phyloP scores from a whole-genome alignment of 2,329 filamentous ascomycete genomes.

The Neurospora sp. region DNA sequence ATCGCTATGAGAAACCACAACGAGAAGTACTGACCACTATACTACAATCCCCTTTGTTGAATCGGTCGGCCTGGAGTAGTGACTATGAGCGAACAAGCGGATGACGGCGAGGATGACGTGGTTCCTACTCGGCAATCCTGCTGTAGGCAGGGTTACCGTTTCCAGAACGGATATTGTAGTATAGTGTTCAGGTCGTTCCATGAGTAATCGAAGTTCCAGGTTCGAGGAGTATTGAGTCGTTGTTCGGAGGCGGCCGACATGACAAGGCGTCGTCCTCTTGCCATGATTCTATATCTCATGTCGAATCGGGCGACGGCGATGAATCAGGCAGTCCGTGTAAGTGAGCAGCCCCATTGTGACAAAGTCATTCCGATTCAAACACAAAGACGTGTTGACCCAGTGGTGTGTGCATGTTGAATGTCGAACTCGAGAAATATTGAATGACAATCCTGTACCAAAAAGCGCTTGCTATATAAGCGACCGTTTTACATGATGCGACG shows the following conservation, averaged over 20 bases:
- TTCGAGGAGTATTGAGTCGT: neutral
- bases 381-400: neutral
- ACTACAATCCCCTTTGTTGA: neutral
- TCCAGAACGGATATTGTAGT: neutral
- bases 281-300: neutral
- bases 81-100: neutral
- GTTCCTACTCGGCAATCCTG: neutral
- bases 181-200: neutral
- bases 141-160: neutral
- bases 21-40: neutral
- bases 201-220: neutral
- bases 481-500: neutral
- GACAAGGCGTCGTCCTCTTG: neutral
- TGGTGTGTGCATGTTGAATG: neutral
- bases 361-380: neutral
- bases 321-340: neutral
- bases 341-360: neutral
- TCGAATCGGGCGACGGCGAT: neutral
- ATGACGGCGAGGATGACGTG: neutral
- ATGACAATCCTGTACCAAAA: neutral
- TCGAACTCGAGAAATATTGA: neutral
- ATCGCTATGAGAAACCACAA: neutral
- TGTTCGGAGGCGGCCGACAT: neutral
- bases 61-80: neutral
- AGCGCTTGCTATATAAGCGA: neutral